Conservation (phyloP, 495 filamentous ascomycete species). For the Xylaria longipes region DNA sequence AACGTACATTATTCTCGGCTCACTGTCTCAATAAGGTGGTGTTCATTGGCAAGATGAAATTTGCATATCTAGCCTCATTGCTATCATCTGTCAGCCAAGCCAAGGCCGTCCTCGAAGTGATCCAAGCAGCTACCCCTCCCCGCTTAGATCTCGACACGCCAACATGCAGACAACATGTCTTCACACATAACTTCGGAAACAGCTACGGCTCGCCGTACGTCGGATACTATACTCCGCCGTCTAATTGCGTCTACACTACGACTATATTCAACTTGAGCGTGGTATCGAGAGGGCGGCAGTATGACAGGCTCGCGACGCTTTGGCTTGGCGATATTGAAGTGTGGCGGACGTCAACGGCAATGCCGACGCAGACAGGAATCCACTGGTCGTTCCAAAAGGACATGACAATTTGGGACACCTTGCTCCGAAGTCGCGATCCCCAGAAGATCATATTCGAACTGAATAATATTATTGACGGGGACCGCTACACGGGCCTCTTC, state of each 20-base stretch:
- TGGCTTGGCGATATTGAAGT: constrained; percentile 83
- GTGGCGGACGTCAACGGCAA: constrained; percentile 85
- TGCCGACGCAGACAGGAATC: constrained; percentile 77
- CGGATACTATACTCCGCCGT: constrained; percentile 75
- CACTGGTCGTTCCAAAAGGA: constrained; percentile 82
- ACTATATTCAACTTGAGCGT: constrained; percentile 85
- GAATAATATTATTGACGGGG: constrained; percentile 72
- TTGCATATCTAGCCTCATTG: not conserved
- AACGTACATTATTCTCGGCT: not conserved
- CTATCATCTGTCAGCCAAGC: not conserved
- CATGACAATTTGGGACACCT: constrained; percentile 72
- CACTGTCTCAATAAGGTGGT: not conserved
- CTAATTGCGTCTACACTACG: constrained; percentile 76
- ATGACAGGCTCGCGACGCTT: constrained; percentile 79
- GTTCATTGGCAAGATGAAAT: constrained; percentile 12
- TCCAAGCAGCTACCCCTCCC: constrained; percentile 36
- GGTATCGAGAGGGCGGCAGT: constrained; percentile 75
- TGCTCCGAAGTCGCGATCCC: constrained; percentile 68
- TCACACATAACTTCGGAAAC: constrained; percentile 74
- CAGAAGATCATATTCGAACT: constrained; percentile 86
- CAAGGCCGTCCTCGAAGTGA: constrained; percentile 29
- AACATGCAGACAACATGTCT: constrained; percentile 50
- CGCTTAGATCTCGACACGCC: constrained; percentile 25
- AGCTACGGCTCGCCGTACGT: constrained; percentile 84
- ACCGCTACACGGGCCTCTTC: constrained; percentile 79